These are phyloP conservation scores for Alternaria incomplexa DNA, from an alignment of 2,329 filamentous ascomycete species.

Conservation along the genomic window DNA sequence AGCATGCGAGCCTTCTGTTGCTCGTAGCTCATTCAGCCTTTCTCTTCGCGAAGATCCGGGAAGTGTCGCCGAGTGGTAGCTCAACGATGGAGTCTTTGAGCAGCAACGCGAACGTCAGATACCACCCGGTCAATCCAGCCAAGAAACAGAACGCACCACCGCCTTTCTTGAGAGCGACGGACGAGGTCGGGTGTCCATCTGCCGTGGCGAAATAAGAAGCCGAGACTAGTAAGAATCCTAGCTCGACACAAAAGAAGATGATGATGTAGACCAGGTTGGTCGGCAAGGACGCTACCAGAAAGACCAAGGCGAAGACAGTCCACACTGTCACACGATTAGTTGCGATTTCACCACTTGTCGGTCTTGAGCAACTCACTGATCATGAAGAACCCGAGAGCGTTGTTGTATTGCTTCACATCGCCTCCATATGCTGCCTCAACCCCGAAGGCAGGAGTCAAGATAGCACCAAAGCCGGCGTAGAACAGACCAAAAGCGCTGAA, in stretches of 20 bases:
- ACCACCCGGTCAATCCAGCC: conserved; percentile 51
- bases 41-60: conserved; percentile 34
- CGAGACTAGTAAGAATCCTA: conserved; percentile 53
- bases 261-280: conserved; percentile 57
- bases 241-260: conserved; percentile 57
- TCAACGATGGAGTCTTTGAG: conserved; percentile 35
- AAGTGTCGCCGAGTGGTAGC: conserved; percentile 34
- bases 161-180: conserved; percentile 51
- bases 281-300: conserved; percentile 54
- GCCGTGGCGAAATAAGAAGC: conserved; percentile 56
- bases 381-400: conserved; percentile 59
- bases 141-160: conserved; percentile 57
- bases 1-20: neutral
- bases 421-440: conserved; percentile 54
- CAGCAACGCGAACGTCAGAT: conserved; percentile 30
- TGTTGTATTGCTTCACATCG: conserved; percentile 54
- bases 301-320: conserved; percentile 56
- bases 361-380: conserved; percentile 41
- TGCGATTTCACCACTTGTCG: neutral
- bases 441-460: conserved; percentile 56
- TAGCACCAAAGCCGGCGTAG: conserved; percentile 58
- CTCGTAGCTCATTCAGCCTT: conserved; percentile 8
- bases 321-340: conserved; percentile 45
- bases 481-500: conserved; percentile 63
- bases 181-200: conserved; percentile 48